Conservation (phyloP, 1,284 basidiomycete species). For the Athelia sp. region DNA sequence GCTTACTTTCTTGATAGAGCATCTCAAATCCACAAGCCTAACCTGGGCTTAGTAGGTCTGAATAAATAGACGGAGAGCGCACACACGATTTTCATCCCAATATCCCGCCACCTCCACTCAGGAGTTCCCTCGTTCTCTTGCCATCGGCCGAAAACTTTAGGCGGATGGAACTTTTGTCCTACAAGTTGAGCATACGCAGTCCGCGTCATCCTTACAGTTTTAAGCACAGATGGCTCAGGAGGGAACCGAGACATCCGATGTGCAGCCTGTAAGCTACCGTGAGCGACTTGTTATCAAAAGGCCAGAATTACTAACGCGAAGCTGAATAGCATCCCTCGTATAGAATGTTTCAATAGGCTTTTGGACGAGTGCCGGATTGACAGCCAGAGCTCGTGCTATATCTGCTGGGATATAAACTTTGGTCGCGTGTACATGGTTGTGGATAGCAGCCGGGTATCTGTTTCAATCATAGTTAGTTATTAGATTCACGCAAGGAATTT, state of each 20-base stretch:
- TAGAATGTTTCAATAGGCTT: slow-evolving; percentile 89
- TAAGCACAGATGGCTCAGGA: slow-evolving; percentile 58
- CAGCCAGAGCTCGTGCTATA: slow-evolving; percentile 67
- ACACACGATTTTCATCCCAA: slow-evolving; percentile 87
- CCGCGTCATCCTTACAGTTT: slow-evolving; percentile 73
- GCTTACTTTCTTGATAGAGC: slow-evolving; percentile 80
- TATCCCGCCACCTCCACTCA: slow-evolving; percentile 72
- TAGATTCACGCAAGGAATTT: slow-evolving; percentile 2
- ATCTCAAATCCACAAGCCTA: slow-evolving; percentile 94
- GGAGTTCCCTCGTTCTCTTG: slow-evolving; percentile 53
- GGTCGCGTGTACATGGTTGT: slow-evolving; percentile 74
- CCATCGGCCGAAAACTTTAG: slow-evolving; percentile 83
- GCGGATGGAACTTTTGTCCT: slow-evolving; percentile 90
- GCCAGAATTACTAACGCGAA: slow-evolving; percentile 56
- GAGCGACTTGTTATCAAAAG: background rate
- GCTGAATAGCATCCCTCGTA: slow-evolving; percentile 83
- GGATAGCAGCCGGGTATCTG: slow-evolving; percentile 69
- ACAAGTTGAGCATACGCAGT: slow-evolving; percentile 90
- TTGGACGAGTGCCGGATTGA: slow-evolving; percentile 72
- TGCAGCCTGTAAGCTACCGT: slow-evolving; percentile 49
- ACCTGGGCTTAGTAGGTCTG: background rate
- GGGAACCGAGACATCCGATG: slow-evolving; percentile 87
- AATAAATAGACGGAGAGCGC: background rate
- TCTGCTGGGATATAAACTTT: slow-evolving; percentile 78
- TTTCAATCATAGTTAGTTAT: slow-evolving; percentile 10